phyloP scores from a whole-genome alignment of 768 basidiomycete genomes.

The Hebeloma cylindrosporum region DNA sequence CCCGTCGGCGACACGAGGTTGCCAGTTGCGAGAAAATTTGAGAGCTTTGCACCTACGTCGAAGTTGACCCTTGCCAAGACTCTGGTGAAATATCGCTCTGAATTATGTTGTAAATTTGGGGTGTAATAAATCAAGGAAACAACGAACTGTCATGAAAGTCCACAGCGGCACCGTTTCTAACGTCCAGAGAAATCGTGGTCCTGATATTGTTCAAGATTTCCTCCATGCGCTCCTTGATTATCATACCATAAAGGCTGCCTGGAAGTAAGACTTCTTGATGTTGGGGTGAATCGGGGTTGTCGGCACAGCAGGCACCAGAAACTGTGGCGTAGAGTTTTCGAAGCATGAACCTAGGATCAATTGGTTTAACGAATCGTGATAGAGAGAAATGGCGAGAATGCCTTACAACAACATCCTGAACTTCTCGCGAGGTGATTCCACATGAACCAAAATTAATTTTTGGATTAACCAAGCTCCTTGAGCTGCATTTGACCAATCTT shows the following conservation, averaged over 20 bases:
- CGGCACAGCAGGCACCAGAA: conserved; percentile 84
- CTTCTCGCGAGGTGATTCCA: conserved; percentile 86
- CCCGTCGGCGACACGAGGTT: conserved; percentile 94
- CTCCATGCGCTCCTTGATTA: conserved; percentile 96
- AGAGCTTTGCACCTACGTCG: conserved; percentile 86
- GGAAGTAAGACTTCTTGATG: conserved; percentile 97
- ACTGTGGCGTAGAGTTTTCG: conserved; percentile 92
- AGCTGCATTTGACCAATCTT: conserved; percentile 86
- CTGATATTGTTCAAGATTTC: conserved; percentile 80
- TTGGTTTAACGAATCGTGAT: not conserved
- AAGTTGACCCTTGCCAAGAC: conserved; percentile 78
- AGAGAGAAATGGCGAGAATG: not conserved
- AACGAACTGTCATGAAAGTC: conserved; percentile 87
- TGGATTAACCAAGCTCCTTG: conserved; percentile 82
- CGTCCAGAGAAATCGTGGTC: conserved; percentile 66
- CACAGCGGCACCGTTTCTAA: conserved; percentile 73
- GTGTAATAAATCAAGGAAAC: conserved; percentile 3
- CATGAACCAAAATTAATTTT: conserved; percentile 87
- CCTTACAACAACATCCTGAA: conserved; percentile 91
- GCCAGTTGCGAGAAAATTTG: conserved; percentile 96
- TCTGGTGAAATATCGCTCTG: conserved; percentile 82
- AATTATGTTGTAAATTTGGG: not conserved
- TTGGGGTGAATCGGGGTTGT: conserved; percentile 98
- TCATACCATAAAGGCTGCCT: conserved; percentile 91
- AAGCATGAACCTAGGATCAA: conserved; percentile 80